Percentiles rank a stretch among this genome's conserved stretches.
Conservation (phyloP, 768 basidiomycete species). For the Roridomyces roridus region DNA sequence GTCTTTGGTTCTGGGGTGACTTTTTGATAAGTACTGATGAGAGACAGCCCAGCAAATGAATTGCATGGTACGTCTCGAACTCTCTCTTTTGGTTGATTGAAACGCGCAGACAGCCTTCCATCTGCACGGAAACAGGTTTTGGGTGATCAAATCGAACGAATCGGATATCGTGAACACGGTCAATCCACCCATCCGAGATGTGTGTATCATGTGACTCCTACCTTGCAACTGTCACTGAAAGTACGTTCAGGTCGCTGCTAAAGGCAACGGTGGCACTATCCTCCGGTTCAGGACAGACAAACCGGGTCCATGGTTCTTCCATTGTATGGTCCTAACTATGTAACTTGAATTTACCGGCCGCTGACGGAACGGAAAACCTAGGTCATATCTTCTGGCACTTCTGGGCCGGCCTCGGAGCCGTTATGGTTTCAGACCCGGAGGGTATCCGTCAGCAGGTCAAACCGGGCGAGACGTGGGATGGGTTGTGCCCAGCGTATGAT, state of each 20-base stretch:
- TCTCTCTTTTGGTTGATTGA: too few relatives aligned
- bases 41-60: conserved; percentile 6
- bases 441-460: conserved; percentile 11
- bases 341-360: background rate
- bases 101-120: too few relatives aligned
- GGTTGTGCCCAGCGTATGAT: conserved; percentile 10
- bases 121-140: conserved; percentile 42
- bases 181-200: conserved; percentile 53
- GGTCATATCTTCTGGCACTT: conserved; percentile 31
- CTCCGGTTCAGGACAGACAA: conserved; percentile 60
- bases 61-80: too few relatives aligned
- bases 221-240: background rate
- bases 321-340: too few relatives aligned
- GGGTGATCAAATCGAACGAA: conserved; percentile 44
- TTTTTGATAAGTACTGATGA: too few relatives aligned
- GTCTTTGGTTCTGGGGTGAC: too few relatives aligned
- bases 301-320: too few relatives aligned
- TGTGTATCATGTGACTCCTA: background rate
- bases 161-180: conserved; percentile 41
- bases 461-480: conserved; percentile 28
- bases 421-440: conserved; percentile 22
- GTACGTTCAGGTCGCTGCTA: conserved; percentile 6
- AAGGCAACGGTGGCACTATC: conserved; percentile 30
- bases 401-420: conserved; percentile 27
- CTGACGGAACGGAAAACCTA: too few relatives aligned